These are phyloP conservation scores for Herpetomonas muscarum DNA, from an alignment of 208 protist species.

Conservation along the genomic window DNA sequence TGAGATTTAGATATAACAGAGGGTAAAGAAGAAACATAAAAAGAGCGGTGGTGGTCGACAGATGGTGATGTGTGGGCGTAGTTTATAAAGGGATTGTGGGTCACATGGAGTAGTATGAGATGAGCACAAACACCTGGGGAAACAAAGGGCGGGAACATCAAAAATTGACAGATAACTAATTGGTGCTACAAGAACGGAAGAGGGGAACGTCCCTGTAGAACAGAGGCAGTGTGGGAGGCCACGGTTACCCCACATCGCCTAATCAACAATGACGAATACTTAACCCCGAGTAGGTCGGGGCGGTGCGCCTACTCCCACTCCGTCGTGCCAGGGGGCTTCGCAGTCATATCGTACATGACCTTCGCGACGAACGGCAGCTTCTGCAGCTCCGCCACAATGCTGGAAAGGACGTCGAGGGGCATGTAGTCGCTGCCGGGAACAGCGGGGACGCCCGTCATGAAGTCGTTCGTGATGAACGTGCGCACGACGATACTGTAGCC, in stretches of 20 bases:
- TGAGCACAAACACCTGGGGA: too few species aligned
- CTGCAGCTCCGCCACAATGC: slow-evolving; percentile 76
- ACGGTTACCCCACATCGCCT: background rate
- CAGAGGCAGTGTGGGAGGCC: background rate
- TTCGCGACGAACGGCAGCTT: slow-evolving; percentile 81
- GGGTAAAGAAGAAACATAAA: too few species aligned
- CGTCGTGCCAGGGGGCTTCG: slow-evolving; percentile 98
- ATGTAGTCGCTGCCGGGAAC: slow-evolving; percentile 80
- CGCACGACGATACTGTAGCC: slow-evolving; percentile 88
- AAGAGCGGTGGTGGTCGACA: too few species aligned
- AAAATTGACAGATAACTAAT: slow-evolving; percentile 11
- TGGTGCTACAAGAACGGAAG: slow-evolving; percentile 2
- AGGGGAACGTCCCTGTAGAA: background rate
- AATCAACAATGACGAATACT: too few species aligned
- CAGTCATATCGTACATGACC: slow-evolving; percentile 95
- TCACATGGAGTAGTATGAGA: too few species aligned
- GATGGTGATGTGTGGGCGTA: too few species aligned
- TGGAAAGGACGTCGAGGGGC: slow-evolving; percentile 69
- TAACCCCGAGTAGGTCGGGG: background rate
- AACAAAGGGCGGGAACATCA: too few species aligned
- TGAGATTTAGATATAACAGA: too few species aligned
- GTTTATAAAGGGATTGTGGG: too few species aligned
- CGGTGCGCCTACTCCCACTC: slow-evolving; percentile 92
- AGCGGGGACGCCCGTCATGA: slow-evolving; percentile 95
- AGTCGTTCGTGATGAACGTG: slow-evolving; percentile 96